Evolutionary conservation across 1,139 yeast genomes (phyloP).

Genomic region (Geotrichum australiense): DNA sequence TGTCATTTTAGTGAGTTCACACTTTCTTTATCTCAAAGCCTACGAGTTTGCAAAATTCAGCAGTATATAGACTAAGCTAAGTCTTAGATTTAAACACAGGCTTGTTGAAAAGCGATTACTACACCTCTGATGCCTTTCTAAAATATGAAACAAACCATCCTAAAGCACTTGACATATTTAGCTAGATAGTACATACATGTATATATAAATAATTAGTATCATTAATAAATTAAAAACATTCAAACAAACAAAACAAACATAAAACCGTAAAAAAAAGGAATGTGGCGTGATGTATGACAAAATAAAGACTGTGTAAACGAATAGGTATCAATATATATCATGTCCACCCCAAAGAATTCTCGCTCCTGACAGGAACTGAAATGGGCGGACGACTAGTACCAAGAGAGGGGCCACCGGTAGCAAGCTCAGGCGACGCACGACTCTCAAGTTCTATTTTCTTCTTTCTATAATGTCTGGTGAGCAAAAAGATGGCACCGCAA

Average conservation of each 20-base stretch:
- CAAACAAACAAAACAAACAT: background rate
- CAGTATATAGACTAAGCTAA: background rate
- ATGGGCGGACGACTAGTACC: conserved; percentile 27
- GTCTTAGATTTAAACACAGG: background rate
- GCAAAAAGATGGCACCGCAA: conserved; percentile 34
- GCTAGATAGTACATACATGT: background rate
- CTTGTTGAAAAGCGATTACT: background rate
- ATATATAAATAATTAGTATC: background rate
- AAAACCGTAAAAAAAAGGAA: background rate
- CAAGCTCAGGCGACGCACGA: conserved; percentile 16
- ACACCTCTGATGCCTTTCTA: background rate
- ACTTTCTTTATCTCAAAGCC: too few species aligned
- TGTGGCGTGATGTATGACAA: background rate
- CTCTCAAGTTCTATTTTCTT: conserved; percentile 20
- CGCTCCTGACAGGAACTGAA: conserved; percentile 37
- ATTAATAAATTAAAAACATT: background rate
- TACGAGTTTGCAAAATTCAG: too few species aligned
- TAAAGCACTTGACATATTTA: too few species aligned
- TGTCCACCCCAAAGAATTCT: conserved; percentile 38
- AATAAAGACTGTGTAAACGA: background rate
- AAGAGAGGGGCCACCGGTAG: conserved; percentile 18
- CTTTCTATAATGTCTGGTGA: conserved; percentile 30
- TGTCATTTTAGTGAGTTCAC: too few species aligned
- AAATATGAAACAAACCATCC: too few species aligned
- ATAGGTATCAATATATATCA: conserved; percentile 14